Base-by-base conservation (phyloP, 768 basidiomycete genomes). In the Kwoniella mangroviensis region DNA sequence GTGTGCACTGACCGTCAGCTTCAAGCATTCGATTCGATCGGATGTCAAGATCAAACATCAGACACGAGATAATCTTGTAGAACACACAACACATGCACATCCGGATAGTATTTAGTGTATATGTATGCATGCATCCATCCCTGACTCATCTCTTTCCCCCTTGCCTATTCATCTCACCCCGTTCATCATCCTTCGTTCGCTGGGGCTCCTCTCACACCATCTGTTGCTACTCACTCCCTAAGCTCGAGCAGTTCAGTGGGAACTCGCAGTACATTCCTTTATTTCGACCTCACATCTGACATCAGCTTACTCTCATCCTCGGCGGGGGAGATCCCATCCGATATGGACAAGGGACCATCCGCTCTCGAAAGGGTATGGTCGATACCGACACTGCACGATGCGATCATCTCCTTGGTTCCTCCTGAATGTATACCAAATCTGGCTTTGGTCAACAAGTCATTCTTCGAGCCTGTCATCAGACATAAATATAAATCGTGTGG, bases 401-500 rank as follows among this genome's bases (percentile, higher is more conserved):
- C 24, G 19, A 54, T 54, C 24, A 54, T 54, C 21, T 21, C n/a
- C 21, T 11, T 11, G 11, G 53, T 54, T 3, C 21, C 53, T n/a
- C 21, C n/a, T 6, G 24, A 13, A 54, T 12, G 15, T 22, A 11
- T 13, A 12, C 9, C 53, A 54, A 54, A 22, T 19, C 9, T 54
- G 21, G 15, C 24, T n/a, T n/a, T 54, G n/a, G 53, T 54, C 11
- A 19, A 13, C 21, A 54, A 54, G 21, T 4, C 53, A 22, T 54
- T 54, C 21, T 54, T 54, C 21, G 53, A 54, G 21, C 53, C 53
- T 54, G 21, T 54, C 11, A 24, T 54, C 53, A 54, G 53, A 54
- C 24, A n/a, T n/a, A 54, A 12, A 19, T 54, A n/a, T n/a, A 54
- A 21, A 22, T 24, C 53, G 15, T n/a, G 53, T 22, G 21, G 5